A percentile compares a stretch with the other conserved stretches of the same genome.
phyloP scores from a whole-genome alignment of 768 basidiomycete species.

The Rhizopogon vulgaris region DNA sequence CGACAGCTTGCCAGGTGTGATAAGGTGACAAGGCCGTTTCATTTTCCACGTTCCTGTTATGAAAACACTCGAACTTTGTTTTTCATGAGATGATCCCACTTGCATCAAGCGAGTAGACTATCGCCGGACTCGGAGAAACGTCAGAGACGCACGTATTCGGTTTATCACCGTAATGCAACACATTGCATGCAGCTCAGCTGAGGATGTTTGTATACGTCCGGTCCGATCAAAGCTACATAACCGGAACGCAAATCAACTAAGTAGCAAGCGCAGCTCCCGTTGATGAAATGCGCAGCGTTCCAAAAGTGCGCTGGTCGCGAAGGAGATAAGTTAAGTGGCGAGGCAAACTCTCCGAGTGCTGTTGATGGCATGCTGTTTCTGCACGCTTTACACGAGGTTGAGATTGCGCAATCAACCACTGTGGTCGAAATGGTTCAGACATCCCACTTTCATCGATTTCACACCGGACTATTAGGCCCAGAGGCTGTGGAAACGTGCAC shows the following conservation, averaged over 20 bases:
- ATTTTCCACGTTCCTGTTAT: background rate
- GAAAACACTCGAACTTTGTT: background rate
- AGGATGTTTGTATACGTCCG: background rate
- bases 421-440: background rate
- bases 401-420: background rate
- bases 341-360: background rate
- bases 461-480: background rate
- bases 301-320: background rate
- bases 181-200: background rate
- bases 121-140: background rate
- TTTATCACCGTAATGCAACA: background rate
- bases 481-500: background rate
- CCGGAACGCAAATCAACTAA: background rate
- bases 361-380: conserved; percentile 1
- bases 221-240: background rate
- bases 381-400: conserved; percentile 1
- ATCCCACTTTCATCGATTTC: background rate
- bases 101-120: background rate
- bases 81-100: background rate
- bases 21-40: background rate
- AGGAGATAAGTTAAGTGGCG: conserved; percentile 1
- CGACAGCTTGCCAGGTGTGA: background rate
- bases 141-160: background rate
- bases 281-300: background rate
- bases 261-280: background rate